A percentile compares a stretch with the other conserved stretches of the same genome.
phyloP scores from a whole-genome alignment of 805 yeast species.

The Pichia kluyveri region DNA sequence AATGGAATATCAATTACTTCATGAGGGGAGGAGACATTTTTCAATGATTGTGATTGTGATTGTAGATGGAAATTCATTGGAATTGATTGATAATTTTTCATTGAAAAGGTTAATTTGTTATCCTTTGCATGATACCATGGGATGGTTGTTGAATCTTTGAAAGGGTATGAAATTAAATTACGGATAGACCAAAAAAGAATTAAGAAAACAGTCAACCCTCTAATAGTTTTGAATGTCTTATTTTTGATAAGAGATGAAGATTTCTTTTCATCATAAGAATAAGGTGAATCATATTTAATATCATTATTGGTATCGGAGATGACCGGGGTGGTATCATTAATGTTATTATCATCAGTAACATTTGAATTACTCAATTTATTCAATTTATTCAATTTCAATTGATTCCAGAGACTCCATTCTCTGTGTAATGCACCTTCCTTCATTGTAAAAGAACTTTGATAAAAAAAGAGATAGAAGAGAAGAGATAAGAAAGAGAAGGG shows the following conservation, averaged over 20 bases:
- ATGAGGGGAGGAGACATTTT: constrained; percentile 4
- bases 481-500: not conserved
- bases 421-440: constrained; percentile 21
- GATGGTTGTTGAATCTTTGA: too few species aligned
- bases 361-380: too few species aligned
- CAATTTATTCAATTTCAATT: constrained; percentile 8
- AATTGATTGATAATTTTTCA: not conserved
- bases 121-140: too few species aligned
- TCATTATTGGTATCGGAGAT: not conserved
- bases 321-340: not conserved
- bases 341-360: too few species aligned
- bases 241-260: too few species aligned
- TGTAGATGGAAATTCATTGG: not conserved
- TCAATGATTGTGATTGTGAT: not conserved
- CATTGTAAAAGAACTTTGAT: constrained; percentile 12
- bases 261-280: too few species aligned
- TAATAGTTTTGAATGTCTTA: too few species aligned
- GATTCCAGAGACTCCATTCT: constrained; percentile 29
- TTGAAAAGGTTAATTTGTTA: not conserved
- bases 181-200: too few species aligned
- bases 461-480: not conserved
- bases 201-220: too few species aligned
- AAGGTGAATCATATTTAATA: too few species aligned
- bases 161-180: not conserved
- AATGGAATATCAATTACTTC: constrained; percentile 27